Base-by-base conservation (phyloP, 345 rosid genomes). In the Bruguiera gymnorhiza region DNA sequence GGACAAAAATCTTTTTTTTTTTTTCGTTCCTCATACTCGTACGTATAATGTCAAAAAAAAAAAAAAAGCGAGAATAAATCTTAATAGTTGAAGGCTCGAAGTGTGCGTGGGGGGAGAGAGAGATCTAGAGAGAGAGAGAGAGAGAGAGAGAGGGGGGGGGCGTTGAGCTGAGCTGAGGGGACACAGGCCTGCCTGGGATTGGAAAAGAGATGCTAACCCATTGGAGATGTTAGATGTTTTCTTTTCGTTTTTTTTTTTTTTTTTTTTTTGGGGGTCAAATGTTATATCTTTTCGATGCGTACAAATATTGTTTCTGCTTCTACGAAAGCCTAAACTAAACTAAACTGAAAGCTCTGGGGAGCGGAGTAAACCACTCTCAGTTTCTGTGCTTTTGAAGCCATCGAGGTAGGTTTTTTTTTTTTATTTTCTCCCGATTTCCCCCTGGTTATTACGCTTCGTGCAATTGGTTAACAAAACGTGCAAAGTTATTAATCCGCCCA, bases 121-220 rank as follows among this genome's bases (percentile, higher is more conserved):
- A 2, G 19, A 27, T 27, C 29, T 27, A 5, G 29, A 20, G 48
- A 20, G 48, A 19, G 18, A 53, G 55, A 18, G 53, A 2, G 13
- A 8, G 4, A 1, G 21, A 0, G 19, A 0, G 19, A 5, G 29
- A 9, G 48, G 9, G 6, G 29, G 8, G 5, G 50, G 3, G 50
- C 0, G 18, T 13, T 34, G 55, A 37, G 23, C 39, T 58, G 63
- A 57, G 23, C 39, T 58, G 63, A 57, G 23, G 21, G 10, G 30
- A 55, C 10, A 55, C 2, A 55, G 59, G 27, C 20, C 27, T n/a
- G 13, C 13, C 59, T 55, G 13, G 6, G 29, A 27, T 16, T 56
- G 21, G 20, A 27, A 20, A 39, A 60, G 1, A 46, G 60, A 68
- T 68, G 39, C 71, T 56, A 68, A 39, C 64, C 64, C 58, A 68